A percentile compares a stretch with the other conserved stretches of the same genome.
These are phyloP conservation scores for Cystobasidium onofrii DNA, from an alignment of 768 basidiomycete genomes.

Conservation along the genomic window DNA sequence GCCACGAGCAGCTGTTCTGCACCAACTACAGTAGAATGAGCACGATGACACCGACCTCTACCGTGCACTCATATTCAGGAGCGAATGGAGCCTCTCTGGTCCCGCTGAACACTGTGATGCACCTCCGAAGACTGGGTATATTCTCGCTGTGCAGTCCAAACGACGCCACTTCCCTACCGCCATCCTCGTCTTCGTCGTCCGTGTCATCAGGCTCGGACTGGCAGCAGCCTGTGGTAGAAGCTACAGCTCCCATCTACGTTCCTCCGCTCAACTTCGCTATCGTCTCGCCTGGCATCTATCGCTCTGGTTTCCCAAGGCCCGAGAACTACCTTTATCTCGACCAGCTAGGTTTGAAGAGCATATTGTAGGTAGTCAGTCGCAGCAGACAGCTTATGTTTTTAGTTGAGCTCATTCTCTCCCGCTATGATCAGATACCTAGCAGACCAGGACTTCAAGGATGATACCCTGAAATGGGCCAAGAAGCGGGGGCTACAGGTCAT, in stretches of 20 bases:
- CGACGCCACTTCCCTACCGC: not conserved
- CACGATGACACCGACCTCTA: not conserved
- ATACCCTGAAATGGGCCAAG: conserved; percentile 23
- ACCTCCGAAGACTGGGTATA: conserved; percentile 3
- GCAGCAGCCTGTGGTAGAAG: not conserved
- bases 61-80: not conserved
- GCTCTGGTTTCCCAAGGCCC: conserved; percentile 45
- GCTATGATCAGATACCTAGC: conserved; percentile 10
- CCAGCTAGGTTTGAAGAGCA: conserved; percentile 45
- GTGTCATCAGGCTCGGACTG: not conserved
- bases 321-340: conserved; percentile 46
- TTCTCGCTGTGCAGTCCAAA: not conserved
- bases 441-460: conserved; percentile 28
- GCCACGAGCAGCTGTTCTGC: no score
- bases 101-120: not conserved
- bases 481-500: not conserved
- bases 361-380: conserved; percentile 44
- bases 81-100: not conserved
- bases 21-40: no score
- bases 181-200: not conserved
- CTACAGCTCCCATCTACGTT: conserved; percentile 19
- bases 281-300: conserved; percentile 44
- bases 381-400: no score
- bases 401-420: no score
- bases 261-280: conserved; percentile 47